Evolutionary conservation across 1,284 basidiomycete species (phyloP).

Genomic region (Singerocomus rubriflavus): DNA sequence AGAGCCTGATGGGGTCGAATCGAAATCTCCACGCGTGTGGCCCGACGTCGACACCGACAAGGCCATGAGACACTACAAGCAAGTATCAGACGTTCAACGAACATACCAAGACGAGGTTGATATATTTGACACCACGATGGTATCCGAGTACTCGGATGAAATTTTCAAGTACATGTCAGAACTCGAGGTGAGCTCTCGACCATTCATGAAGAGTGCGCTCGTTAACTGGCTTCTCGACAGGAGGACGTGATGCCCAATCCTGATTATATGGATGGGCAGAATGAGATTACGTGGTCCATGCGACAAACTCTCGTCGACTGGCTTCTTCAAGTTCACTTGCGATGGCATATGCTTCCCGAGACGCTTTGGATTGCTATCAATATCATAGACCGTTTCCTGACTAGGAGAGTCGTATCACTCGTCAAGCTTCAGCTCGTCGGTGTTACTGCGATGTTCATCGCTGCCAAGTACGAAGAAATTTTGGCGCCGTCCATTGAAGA

Average conservation of each 20-base stretch:
- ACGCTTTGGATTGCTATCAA: constrained; percentile 98
- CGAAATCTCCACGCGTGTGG: constrained; percentile 56
- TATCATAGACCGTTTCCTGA: constrained; percentile 96
- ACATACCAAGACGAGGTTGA: constrained; percentile 81
- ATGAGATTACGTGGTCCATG: constrained; percentile 95
- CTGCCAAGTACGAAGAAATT: constrained; percentile 99
- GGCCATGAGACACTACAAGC: constrained; percentile 51
- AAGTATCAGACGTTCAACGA: constrained; percentile 67
- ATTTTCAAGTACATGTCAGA: constrained; percentile 97
- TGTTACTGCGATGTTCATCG: constrained; percentile 96
- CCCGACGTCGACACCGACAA: constrained; percentile 65
- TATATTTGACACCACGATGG: constrained; percentile 92
- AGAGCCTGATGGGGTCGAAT: constrained; percentile 36
- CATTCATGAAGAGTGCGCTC: not conserved
- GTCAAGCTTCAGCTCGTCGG: constrained; percentile 98
- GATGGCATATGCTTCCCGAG: constrained; percentile 97
- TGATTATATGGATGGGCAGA: constrained; percentile 93
- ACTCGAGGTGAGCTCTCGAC: constrained; percentile 64
- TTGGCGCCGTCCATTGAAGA: constrained; percentile 92
- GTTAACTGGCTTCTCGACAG: constrained; percentile 40
- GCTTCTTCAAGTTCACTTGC: constrained; percentile 95
- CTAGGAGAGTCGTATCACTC: constrained; percentile 87
- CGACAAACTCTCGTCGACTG: constrained; percentile 96
- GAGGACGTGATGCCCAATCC: constrained; percentile 88
- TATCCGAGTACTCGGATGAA: constrained; percentile 96